Evolutionary conservation across 148 eudicot genomes (phyloP).

Genomic region (Rheum nobile): DNA sequence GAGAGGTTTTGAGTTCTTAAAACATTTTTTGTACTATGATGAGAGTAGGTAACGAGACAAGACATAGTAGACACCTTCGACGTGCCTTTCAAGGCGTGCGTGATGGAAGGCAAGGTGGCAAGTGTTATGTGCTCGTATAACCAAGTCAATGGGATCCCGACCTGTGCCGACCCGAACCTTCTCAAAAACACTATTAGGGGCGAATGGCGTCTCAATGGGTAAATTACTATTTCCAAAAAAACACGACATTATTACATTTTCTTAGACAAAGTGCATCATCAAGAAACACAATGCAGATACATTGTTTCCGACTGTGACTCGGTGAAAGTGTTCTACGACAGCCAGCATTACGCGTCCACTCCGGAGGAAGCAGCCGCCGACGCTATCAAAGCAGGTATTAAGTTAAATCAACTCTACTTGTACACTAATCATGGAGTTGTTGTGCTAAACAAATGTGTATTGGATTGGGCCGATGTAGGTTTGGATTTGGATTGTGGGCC

Average conservation of each 20-base stretch:
- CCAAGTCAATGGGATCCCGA: slow-evolving; percentile 81
- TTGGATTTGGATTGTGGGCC: slow-evolving; percentile 91
- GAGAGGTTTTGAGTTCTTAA: neutral
- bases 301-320: slow-evolving; percentile 96
- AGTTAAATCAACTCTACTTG: too few species aligned
- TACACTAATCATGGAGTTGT: too few species aligned
- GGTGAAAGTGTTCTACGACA: slow-evolving; percentile 56
- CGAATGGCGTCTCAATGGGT: slow-evolving; percentile 75
- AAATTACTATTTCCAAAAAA: neutral
- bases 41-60: slow-evolving; percentile 65
- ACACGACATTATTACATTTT: neutral
- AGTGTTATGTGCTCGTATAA: slow-evolving; percentile 96
- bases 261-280: neutral
- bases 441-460: too few species aligned
- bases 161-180: slow-evolving; percentile 82
- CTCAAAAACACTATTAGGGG: slow-evolving; percentile 57
- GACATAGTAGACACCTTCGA: slow-evolving; percentile 75
- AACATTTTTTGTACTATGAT: neutral
- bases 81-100: slow-evolving; percentile 73
- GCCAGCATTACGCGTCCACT: slow-evolving; percentile 74
- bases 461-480: slow-evolving; percentile 16
- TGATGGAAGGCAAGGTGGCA: slow-evolving; percentile 78
- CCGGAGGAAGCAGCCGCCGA: slow-evolving; percentile 84
- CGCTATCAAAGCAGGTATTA: slow-evolving; percentile 77
- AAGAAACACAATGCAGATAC: too few species aligned